Conservation (phyloP, 192 early-diverging fungal species). For the Gryganskiella cystojenkinii region DNA sequence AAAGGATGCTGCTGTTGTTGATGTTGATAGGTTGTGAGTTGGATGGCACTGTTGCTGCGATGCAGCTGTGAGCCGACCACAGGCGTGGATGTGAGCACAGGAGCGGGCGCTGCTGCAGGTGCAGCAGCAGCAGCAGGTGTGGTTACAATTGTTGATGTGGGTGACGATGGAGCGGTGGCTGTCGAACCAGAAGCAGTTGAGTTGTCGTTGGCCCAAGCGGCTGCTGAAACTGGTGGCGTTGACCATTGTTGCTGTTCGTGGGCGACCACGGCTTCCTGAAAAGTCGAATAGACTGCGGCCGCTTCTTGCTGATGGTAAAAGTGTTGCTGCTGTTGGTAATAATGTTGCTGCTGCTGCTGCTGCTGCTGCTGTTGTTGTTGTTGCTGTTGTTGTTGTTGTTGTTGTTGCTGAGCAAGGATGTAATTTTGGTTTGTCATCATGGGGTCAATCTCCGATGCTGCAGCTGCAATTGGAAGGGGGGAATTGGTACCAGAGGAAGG, state of each 20-base stretch:
- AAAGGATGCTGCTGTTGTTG: background rate
- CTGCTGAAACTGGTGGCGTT: background rate
- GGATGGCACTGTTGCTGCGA: no score
- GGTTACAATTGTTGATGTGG: no score
- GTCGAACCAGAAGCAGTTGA: no score
- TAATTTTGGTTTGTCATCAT: slow-evolving; percentile 29
- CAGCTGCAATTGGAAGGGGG: no score
- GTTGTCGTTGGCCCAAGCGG: no score
- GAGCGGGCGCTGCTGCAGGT: no score
- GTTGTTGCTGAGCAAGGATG: slow-evolving; percentile 9
- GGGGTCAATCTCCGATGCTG: slow-evolving; percentile 19
- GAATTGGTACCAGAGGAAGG: background rate
- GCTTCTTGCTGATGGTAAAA: background rate
- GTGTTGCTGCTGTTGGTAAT: slow-evolving; percentile 4
- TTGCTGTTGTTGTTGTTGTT: slow-evolving; percentile 1
- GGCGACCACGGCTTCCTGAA: background rate
- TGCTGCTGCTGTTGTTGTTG: no score
- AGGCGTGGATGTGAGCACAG: no score
- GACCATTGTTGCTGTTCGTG: slow-evolving; percentile 1
- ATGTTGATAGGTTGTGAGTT: background rate
- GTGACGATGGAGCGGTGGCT: no score
- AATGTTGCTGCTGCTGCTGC: no score
- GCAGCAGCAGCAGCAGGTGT: no score
- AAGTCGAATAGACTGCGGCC: background rate
- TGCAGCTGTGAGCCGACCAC: no score